Percentiles rank a stretch among this genome's conserved stretches.
Evolutionary conservation across 177 flowering plant species (phyloP).

Genomic region (Vitis hybrid): DNA sequence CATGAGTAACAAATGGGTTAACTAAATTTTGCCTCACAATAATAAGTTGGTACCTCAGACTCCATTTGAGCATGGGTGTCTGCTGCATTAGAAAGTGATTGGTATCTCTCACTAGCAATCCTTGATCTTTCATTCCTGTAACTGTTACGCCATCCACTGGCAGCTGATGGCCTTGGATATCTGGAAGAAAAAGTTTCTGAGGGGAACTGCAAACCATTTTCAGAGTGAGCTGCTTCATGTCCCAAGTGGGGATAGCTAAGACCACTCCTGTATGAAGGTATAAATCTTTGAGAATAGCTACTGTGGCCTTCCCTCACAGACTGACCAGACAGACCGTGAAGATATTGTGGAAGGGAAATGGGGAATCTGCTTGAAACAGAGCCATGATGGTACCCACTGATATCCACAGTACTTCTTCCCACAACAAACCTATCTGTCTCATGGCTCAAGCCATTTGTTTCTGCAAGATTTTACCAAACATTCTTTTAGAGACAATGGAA

Average conservation of each 20-base stretch:
- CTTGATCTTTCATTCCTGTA: slow-evolving; percentile 39
- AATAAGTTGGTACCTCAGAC: slow-evolving; percentile 26
- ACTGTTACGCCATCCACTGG: slow-evolving; percentile 27
- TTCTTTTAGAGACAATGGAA: neutral
- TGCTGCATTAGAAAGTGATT: slow-evolving; percentile 17
- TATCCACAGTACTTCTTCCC: slow-evolving; percentile 17
- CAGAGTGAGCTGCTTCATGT: slow-evolving; percentile 16
- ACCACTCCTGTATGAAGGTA: slow-evolving; percentile 25
- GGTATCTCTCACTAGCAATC: slow-evolving; percentile 27
- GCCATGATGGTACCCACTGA: slow-evolving; percentile 22
- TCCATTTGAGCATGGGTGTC: slow-evolving; percentile 21
- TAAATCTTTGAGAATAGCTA: slow-evolving; percentile 29
- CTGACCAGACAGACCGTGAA: slow-evolving; percentile 17
- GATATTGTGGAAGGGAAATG: slow-evolving; percentile 26
- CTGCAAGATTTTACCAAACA: slow-evolving; percentile 18
- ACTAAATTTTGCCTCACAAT: neutral
- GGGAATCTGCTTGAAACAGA: slow-evolving; percentile 22
- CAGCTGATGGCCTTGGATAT: slow-evolving; percentile 30
- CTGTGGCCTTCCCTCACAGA: slow-evolving; percentile 28
- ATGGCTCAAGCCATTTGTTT: slow-evolving; percentile 19
- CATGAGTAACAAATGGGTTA: neutral
- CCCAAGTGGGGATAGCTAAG: slow-evolving; percentile 24
- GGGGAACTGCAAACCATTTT: slow-evolving; percentile 12
- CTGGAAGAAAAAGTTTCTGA: slow-evolving; percentile 25
- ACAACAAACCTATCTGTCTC: slow-evolving; percentile 22